These are phyloP conservation scores for Pilaira anomala DNA, from an alignment of 192 early-diverging fungal species.

Conservation along the genomic window DNA sequence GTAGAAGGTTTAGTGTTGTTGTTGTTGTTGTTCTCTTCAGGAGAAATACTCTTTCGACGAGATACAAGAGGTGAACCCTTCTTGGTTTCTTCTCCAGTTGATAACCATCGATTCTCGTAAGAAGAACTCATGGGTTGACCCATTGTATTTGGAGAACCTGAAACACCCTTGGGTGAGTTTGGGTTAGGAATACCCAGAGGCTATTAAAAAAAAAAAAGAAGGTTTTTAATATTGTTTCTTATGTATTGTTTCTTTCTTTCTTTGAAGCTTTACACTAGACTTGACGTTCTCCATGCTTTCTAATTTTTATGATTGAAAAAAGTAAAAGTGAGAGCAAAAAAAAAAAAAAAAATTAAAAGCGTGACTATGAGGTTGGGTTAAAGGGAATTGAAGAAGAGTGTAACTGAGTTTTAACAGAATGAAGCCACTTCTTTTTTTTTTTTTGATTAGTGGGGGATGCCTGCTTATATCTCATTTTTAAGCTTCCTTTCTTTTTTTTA, in stretches of 20 bases:
- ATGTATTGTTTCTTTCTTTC: background rate
- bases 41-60: slow-evolving; percentile 13
- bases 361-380: background rate
- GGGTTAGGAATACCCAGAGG: background rate
- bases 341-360: background rate
- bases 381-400: background rate
- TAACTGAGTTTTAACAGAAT: background rate
- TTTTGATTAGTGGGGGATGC: background rate
- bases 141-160: slow-evolving; percentile 38
- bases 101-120: slow-evolving; percentile 45
- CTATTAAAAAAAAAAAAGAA: background rate
- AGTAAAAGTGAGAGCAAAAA: background rate
- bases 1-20: background rate
- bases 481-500: slow-evolving; percentile 42
- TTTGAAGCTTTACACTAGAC: background rate
- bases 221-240: background rate
- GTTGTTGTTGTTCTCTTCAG: background rate
- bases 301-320: background rate
- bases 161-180: background rate
- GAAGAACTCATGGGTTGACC: slow-evolving; percentile 51
- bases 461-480: slow-evolving; percentile 13
- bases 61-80: background rate
- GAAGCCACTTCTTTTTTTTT: slow-evolving; percentile 25
- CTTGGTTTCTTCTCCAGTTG: slow-evolving; percentile 12
- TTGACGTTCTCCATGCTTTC: background rate